Percentiles rank a stretch among this genome's conserved stretches.
Conservation (phyloP, 345 rosid genomes). For the Acer campestre region DNA sequence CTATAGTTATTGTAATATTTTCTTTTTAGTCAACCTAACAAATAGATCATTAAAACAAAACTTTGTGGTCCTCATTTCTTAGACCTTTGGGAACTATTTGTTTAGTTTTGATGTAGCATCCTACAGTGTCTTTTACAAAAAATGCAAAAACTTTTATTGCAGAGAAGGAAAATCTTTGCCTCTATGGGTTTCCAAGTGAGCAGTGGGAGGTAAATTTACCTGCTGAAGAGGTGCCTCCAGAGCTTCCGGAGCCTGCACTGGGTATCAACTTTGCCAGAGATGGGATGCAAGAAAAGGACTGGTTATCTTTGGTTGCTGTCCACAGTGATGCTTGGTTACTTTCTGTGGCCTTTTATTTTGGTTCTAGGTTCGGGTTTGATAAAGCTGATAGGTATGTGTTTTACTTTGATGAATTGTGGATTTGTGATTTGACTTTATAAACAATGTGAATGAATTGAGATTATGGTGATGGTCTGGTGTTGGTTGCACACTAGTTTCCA, state of each 20-base stretch:
- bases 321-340: constrained; percentile 66
- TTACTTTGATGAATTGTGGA: not conserved
- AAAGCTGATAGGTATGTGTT: constrained; percentile 52
- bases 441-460: not conserved
- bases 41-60: not conserved
- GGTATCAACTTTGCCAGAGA: constrained; percentile 68
- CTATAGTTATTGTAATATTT: not conserved
- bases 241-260: constrained; percentile 64
- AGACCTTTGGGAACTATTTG: not conserved
- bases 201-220: constrained; percentile 68
- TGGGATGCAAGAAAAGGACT: constrained; percentile 69
- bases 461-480: not conserved
- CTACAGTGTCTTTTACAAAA: not conserved
- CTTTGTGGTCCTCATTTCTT: not conserved
- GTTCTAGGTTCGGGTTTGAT: constrained; percentile 59
- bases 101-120: not conserved
- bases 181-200: constrained; percentile 57
- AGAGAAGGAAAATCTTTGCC: constrained; percentile 64
- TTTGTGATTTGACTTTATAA: constrained; percentile 10
- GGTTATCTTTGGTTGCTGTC: constrained; percentile 61
- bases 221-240: constrained; percentile 70
- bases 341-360: constrained; percentile 61
- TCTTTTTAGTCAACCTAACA: not conserved
- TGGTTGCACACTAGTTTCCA: not conserved
- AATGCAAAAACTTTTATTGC: constrained; percentile 1